Conservation (phyloP, 495 filamentous ascomycete genomes). For the Halenospora varia region DNA sequence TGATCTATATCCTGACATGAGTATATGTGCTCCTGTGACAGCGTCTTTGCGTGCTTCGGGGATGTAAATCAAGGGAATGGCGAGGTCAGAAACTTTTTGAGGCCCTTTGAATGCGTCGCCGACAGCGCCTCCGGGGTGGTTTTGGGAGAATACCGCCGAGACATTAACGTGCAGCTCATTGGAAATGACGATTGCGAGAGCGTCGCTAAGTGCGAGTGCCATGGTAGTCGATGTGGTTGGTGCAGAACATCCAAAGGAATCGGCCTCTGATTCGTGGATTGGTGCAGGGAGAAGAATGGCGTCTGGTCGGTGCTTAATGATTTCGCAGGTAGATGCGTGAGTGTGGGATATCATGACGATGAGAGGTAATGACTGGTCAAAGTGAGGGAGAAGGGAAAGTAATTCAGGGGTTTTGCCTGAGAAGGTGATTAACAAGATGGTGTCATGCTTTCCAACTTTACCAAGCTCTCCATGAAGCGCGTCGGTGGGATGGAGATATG, state of each 20-base stretch:
- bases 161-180: slow-evolving; percentile 60
- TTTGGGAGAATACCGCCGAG: slow-evolving; percentile 62
- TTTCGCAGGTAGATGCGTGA: slow-evolving; percentile 61
- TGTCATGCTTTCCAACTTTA: slow-evolving; percentile 68
- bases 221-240: slow-evolving; percentile 91
- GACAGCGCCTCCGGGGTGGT: slow-evolving; percentile 82
- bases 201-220: slow-evolving; percentile 81
- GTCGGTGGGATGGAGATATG: slow-evolving; percentile 87
- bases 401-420: slow-evolving; percentile 86
- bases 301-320: slow-evolving; percentile 56
- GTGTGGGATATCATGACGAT: slow-evolving; percentile 76
- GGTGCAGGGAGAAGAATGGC: slow-evolving; percentile 80
- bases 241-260: slow-evolving; percentile 77
- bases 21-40: slow-evolving; percentile 33
- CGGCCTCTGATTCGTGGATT: slow-evolving; percentile 74
- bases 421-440: slow-evolving; percentile 81
- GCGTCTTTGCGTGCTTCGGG: slow-evolving; percentile 12
- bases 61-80: slow-evolving; percentile 29
- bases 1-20: slow-evolving; percentile 42
- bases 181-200: slow-evolving; percentile 74
- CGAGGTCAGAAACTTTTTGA: slow-evolving; percentile 33
- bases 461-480: slow-evolving; percentile 92
- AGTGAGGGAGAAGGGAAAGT: slow-evolving; percentile 67
- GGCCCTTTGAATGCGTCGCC: slow-evolving; percentile 40
- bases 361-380: slow-evolving; percentile 60